Evolutionary conservation across 495 filamentous ascomycete species (phyloP).

Genomic region (Penicillium pulvis): DNA sequence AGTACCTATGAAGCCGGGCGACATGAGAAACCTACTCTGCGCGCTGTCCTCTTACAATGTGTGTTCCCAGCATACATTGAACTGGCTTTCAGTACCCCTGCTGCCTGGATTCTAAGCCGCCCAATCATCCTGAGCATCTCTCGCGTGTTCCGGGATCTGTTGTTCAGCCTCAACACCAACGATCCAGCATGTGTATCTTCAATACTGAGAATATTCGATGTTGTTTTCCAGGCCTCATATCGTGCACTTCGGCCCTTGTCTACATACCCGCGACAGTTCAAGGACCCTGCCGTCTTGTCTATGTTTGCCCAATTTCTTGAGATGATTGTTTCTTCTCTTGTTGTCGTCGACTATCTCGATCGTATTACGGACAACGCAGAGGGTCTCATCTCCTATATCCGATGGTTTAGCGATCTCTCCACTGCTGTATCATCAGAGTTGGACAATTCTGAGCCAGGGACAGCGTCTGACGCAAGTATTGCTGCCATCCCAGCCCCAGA

Average conservation of each 20-base stretch:
- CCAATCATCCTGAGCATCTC: constrained; percentile 57
- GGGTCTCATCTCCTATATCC: constrained; percentile 28
- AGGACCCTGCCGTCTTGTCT: constrained; percentile 41
- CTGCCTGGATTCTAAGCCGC: constrained; percentile 60
- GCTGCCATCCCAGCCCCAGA: constrained; percentile 4
- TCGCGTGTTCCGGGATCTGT: constrained; percentile 46
- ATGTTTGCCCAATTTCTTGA: constrained; percentile 46
- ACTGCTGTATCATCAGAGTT: constrained; percentile 26
- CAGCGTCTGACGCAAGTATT: background rate
- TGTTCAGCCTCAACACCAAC: constrained; percentile 52
- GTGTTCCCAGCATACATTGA: constrained; percentile 70
- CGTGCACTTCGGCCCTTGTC: constrained; percentile 37
- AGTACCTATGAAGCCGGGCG: constrained; percentile 50
- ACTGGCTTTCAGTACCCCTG: constrained; percentile 46
- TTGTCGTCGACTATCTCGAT: constrained; percentile 56
- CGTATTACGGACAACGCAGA: constrained; percentile 28
- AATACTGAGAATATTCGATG: constrained; percentile 43
- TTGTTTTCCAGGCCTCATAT: constrained; percentile 45
- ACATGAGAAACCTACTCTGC: constrained; percentile 49
- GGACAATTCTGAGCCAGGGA: background rate
- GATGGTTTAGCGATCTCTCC: constrained; percentile 37
- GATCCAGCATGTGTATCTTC: constrained; percentile 45
- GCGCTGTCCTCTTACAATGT: constrained; percentile 57
- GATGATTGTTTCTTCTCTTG: constrained; percentile 48
- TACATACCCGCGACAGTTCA: constrained; percentile 33